These are phyloP conservation scores for Otatea glauca DNA, from an alignment of 176 grass and related monocot species.

Conservation along the genomic window DNA sequence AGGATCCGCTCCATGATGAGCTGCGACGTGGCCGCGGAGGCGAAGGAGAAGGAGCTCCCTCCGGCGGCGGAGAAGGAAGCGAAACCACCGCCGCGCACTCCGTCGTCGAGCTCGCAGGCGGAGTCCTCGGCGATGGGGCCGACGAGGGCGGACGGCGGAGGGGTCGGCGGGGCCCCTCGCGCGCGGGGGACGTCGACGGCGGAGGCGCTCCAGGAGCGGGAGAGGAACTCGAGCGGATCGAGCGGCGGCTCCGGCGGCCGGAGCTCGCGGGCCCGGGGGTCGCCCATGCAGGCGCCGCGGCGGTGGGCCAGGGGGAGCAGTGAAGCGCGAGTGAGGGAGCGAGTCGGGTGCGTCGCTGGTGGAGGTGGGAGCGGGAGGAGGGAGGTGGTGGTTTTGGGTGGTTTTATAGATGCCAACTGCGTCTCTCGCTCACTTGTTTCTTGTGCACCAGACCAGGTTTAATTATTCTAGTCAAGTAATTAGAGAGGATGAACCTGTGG, in stretches of 20 bases:
- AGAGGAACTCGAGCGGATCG: constrained; percentile 90
- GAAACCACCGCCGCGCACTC: too few relatives aligned
- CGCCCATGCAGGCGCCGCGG: constrained; percentile 47
- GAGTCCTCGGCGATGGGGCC: constrained; percentile 73
- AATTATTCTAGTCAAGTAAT: too few relatives aligned
- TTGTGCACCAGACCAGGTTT: neutral
- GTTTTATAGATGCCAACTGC: neutral
- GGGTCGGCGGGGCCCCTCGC: neutral
- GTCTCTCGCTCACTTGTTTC: neutral
- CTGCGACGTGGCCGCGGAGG: constrained; percentile 92
- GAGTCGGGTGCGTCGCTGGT: neutral
- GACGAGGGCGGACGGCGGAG: constrained; percentile 32
- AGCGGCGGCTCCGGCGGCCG: constrained; percentile 62
- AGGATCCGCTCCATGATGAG: constrained; percentile 99
- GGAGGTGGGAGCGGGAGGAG: neutral
- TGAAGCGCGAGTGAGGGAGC: neutral
- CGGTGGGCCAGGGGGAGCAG: neutral
- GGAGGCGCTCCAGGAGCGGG: constrained; percentile 88
- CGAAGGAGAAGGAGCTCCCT: constrained; percentile 93
- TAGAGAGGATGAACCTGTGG: too few relatives aligned
- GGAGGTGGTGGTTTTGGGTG: neutral
- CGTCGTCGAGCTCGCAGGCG: constrained; percentile 71
- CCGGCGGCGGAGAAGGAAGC: constrained; percentile 30
- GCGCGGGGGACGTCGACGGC: constrained; percentile 55
- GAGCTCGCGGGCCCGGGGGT: constrained; percentile 50